Base-by-base conservation (phyloP, 495 filamentous ascomycete species). In the Neurospora sp. region DNA sequence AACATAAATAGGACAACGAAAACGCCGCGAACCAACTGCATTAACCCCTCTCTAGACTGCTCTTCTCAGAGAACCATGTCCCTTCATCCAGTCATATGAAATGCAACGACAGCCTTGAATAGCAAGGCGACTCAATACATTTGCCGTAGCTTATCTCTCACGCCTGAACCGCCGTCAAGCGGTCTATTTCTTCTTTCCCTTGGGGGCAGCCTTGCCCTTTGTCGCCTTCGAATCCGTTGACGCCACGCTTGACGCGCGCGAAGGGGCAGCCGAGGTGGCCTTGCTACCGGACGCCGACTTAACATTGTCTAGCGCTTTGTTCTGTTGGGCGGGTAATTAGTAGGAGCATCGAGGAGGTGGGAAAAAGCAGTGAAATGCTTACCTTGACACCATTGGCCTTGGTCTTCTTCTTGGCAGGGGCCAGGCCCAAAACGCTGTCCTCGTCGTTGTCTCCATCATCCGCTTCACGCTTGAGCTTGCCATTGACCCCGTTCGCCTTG, bases 381-480 rank as follows among this genome's bases (percentile, higher is more conserved):
- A 90, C 88, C 83, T 90, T 90, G 71, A 93, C 91, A 72, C 89
- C 88, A 76, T 91, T 91, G 1, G 80, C 80, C 88, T 97, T 97
- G 18, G 88, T 87, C 87, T 96, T 97, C 89, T 98, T 99, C 88
- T 94, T 94, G 1, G 89, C 90, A 40, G 95, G 94, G 1, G 90
- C 90, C 79, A 90, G 87, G 37, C 89, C 89, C 10, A 90, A 84
- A 71, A 91, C 87, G 73, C 87, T 89, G 22, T 93, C 91, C 75
- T 95, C 93, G 73, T 97, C 94, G 69, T 96, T 92, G 72, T 93
- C 92, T 3, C 93, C 91, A 39, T 92, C 91, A 5, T 91, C 88
- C 6, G 86, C 86, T 75, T 91, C 91, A 76, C 91, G 85, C 74
- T 93, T 93, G 70, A 90, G 88, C 80, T 94, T 96, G 74, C 89